Conservation (phyloP, 31 red algal species). For the Endocladia muricata region DNA sequence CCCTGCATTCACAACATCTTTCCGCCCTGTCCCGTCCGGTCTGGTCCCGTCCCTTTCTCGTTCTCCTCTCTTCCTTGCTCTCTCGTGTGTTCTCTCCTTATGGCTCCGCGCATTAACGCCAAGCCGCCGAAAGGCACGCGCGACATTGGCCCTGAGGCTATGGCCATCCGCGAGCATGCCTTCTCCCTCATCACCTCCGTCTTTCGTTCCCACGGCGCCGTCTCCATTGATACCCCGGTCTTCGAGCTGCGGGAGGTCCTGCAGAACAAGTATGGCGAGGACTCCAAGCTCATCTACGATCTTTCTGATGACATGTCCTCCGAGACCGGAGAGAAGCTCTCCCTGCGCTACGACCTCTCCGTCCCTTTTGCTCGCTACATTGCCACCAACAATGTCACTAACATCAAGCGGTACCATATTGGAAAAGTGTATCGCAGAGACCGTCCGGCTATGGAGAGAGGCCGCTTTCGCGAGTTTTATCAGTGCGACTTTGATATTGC, state of each 20-base stretch:
- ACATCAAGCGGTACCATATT: conserved; percentile 94
- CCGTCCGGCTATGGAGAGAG: conserved; percentile 88
- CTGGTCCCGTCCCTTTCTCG: no score
- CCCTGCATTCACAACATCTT: no score
- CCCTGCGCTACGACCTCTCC: conserved; percentile 89
- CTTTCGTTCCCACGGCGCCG: conserved; percentile 91
- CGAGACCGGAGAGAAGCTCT: conserved; percentile 84
- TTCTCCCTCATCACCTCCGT: conserved; percentile 75
- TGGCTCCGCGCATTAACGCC: conserved; percentile 63
- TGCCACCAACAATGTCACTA: conserved; percentile 75
- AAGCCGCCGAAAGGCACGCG: conserved; percentile 96
- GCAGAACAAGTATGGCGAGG: conserved; percentile 94
- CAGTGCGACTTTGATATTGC: conserved; percentile 99
- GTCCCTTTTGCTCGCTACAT: conserved; percentile 95
- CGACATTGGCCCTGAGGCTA: conserved; percentile 84
- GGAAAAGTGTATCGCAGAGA: conserved; percentile 92
- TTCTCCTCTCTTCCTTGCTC: not conserved
- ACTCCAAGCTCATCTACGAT: conserved; percentile 95
- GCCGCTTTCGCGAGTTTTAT: conserved; percentile 96
- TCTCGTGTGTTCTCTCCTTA: not conserved
- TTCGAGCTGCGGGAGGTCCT: conserved; percentile 92
- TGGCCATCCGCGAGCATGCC: conserved; percentile 84
- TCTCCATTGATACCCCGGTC: conserved; percentile 96
- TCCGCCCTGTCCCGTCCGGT: no score
- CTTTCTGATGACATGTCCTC: conserved; percentile 81